A percentile compares a stretch with the other conserved stretches of the same genome.
Evolutionary conservation across 192 early-diverging fungal genomes (phyloP).

Genomic region (Coemansia aciculifera): DNA sequence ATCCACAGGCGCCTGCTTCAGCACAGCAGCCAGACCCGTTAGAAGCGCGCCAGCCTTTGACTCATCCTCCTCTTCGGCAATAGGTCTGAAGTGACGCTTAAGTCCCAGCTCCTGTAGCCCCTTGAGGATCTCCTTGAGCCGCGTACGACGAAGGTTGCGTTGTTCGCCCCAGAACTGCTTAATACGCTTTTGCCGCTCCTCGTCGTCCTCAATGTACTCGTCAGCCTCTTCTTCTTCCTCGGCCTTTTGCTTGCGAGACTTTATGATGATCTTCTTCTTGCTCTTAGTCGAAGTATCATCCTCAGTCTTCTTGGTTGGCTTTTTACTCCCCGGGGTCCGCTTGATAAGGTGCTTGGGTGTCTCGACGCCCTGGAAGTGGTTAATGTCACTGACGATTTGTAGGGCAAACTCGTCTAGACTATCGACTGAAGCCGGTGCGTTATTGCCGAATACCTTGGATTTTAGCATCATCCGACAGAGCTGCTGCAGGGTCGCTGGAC

Average conservation of each 20-base stretch:
- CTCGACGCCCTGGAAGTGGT: slow-evolving; percentile 47
- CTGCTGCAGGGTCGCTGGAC: slow-evolving; percentile 21
- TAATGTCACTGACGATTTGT: slow-evolving; percentile 39
- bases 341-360: slow-evolving; percentile 46
- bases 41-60: neutral
- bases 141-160: slow-evolving; percentile 50
- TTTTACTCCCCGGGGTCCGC: neutral
- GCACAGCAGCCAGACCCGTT: slow-evolving; percentile 18
- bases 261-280: slow-evolving; percentile 31
- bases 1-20: slow-evolving; percentile 29
- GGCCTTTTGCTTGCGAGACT: slow-evolving; percentile 19
- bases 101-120: slow-evolving; percentile 45
- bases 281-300: neutral
- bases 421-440: neutral
- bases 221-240: slow-evolving; percentile 16
- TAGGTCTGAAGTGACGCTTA: slow-evolving; percentile 27
- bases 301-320: neutral
- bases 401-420: slow-evolving; percentile 32
- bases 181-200: slow-evolving; percentile 42
- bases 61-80: neutral
- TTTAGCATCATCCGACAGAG: slow-evolving; percentile 20
- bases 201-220: slow-evolving; percentile 41
- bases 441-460: slow-evolving; percentile 15
- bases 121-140: slow-evolving; percentile 49
- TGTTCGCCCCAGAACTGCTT: slow-evolving; percentile 56